Conservation (phyloP, 768 basidiomycete genomes). For the Psilocybe azurescens region DNA sequence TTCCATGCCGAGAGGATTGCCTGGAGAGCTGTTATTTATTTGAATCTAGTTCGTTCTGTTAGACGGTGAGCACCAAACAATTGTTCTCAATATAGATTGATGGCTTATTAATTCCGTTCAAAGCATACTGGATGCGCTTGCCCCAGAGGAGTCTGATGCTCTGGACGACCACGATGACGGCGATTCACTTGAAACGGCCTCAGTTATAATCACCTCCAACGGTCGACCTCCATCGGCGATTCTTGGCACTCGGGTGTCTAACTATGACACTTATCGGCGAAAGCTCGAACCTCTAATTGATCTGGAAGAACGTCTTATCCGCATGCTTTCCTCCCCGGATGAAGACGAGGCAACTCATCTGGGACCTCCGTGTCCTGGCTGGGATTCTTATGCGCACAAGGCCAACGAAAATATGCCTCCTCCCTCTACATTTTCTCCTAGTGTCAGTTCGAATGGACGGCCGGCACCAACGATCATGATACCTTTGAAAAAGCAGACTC, state of each 20-base stretch:
- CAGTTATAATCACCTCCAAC: constrained; percentile 54
- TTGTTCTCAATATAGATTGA: constrained; percentile 14
- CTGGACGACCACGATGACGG: constrained; percentile 63
- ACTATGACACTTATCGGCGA: constrained; percentile 65
- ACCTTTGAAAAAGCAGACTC: constrained; percentile 35
- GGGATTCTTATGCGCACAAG: constrained; percentile 38
- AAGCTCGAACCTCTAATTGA: constrained; percentile 71
- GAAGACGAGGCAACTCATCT: constrained; percentile 75
- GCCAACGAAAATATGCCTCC: constrained; percentile 29
- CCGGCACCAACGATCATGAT: constrained; percentile 57
- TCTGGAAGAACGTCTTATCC: constrained; percentile 73
- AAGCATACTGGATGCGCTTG: constrained; percentile 78
- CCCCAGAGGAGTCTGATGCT: constrained; percentile 60
- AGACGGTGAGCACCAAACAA: constrained; percentile 54
- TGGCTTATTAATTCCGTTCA: constrained; percentile 23
- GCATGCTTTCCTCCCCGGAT: constrained; percentile 68
- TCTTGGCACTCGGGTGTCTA: constrained; percentile 52
- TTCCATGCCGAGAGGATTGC: constrained; percentile 83
- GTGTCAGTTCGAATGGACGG: constrained; percentile 42
- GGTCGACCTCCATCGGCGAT: constrained; percentile 58
- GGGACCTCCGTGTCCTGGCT: constrained; percentile 39
- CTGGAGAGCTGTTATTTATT: constrained; percentile 88
- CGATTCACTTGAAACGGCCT: constrained; percentile 55
- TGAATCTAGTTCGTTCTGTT: constrained; percentile 85
- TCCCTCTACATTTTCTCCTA: constrained; percentile 20